These are phyloP conservation scores for Aechmea fasciata DNA, from an alignment of 176 grass and related monocot species.

Conservation along the genomic window DNA sequence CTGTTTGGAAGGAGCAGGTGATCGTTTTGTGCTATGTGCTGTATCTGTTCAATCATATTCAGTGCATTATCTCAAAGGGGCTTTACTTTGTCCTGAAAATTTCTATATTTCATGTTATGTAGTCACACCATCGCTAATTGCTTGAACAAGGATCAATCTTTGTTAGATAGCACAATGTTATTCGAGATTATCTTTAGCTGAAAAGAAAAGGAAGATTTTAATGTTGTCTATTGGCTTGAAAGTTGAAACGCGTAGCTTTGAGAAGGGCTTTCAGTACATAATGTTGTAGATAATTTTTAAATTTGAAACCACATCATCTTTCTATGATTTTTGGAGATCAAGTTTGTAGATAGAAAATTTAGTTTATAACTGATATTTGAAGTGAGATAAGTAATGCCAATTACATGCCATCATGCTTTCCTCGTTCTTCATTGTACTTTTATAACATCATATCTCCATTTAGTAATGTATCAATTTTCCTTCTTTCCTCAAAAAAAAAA, in stretches of 20 bases:
- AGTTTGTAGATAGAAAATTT: too few relatives aligned
- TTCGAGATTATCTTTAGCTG: background rate
- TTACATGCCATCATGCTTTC: background rate
- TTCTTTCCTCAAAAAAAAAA: too few relatives aligned
- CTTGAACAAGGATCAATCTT: background rate
- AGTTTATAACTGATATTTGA: background rate
- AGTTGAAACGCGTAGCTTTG: too few relatives aligned
- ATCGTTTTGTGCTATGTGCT: background rate
- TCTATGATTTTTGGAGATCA: too few relatives aligned
- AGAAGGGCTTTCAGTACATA: too few relatives aligned
- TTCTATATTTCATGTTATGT: background rate
- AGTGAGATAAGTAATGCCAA: background rate
- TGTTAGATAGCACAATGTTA: background rate
- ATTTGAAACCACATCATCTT: too few relatives aligned
- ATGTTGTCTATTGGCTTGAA: background rate
- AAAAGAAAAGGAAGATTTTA: background rate
- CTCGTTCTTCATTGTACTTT: background rate
- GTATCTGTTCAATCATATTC: background rate
- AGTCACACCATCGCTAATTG: background rate
- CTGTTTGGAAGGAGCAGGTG: constrained; percentile 70
- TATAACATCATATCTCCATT: too few relatives aligned
- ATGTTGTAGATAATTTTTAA: too few relatives aligned
- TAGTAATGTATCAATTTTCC: too few relatives aligned
- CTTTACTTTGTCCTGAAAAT: background rate
- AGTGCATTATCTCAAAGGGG: background rate